These are phyloP conservation scores for Davidsoniella virescens DNA, from an alignment of 2,329 filamentous ascomycete genomes.

Conservation along the genomic window DNA sequence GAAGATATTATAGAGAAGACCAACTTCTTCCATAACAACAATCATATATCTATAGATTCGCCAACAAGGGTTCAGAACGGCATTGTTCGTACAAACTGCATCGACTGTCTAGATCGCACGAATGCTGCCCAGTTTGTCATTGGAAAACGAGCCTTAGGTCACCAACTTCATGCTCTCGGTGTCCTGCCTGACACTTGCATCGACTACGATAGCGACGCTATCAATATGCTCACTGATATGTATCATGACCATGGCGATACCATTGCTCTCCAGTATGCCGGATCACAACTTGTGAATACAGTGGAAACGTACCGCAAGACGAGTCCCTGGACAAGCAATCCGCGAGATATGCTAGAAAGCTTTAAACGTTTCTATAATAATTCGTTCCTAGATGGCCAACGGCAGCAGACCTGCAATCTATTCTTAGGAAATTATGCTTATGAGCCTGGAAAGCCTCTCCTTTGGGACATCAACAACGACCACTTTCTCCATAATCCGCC, in stretches of 20 bases:
- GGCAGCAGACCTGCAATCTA: slow-evolving; percentile 93
- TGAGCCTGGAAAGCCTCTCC: slow-evolving; percentile 71
- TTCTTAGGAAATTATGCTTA: slow-evolving; percentile 96
- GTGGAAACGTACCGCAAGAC: slow-evolving; percentile 99
- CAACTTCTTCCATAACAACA: slow-evolving; percentile 89
- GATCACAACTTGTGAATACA: slow-evolving; percentile 93
- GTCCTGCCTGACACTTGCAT: slow-evolving; percentile 65
- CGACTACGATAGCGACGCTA: slow-evolving; percentile 87
- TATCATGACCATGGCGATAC: slow-evolving; percentile 96
- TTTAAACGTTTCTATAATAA: slow-evolving; percentile 99
- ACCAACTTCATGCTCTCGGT: slow-evolving; percentile 82
- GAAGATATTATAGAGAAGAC: slow-evolving; percentile 74
- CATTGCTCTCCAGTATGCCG: slow-evolving; percentile 93
- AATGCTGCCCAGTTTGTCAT: slow-evolving; percentile 98
- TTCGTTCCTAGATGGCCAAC: slow-evolving; percentile 91
- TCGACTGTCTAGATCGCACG: slow-evolving; percentile 91
- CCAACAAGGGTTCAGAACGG: slow-evolving; percentile 65
- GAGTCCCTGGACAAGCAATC: slow-evolving; percentile 96
- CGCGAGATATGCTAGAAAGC: slow-evolving; percentile 95
- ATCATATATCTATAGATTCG: slow-evolving; percentile 41
- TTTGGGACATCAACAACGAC: slow-evolving; percentile 90
- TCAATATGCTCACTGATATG: slow-evolving; percentile 96
- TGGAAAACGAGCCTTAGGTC: slow-evolving; percentile 79
- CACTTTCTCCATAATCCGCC: slow-evolving; percentile 90
- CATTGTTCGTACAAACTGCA: slow-evolving; percentile 88